Evolutionary conservation across 2,329 filamentous ascomycete genomes (phyloP).

Genomic region (Fusarium sp.): DNA sequence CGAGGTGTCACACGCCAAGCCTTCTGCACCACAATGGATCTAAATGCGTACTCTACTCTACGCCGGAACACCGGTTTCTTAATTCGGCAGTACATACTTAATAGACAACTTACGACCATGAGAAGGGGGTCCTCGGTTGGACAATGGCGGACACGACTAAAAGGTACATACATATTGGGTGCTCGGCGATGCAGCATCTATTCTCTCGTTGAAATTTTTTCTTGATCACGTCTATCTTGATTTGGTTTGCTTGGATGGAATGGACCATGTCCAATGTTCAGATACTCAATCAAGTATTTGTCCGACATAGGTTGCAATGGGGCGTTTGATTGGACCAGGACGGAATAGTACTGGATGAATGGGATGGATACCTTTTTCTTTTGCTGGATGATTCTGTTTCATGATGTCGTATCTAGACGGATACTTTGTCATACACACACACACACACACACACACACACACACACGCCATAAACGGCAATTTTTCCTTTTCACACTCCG

Average conservation of each 20-base stretch:
- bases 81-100: conserved; percentile 54
- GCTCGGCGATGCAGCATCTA: conserved; percentile 32
- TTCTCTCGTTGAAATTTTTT: conserved; percentile 30
- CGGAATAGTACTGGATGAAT: conserved; percentile 28
- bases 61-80: conserved; percentile 33
- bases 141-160: conserved; percentile 33
- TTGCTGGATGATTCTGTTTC: conserved; percentile 39
- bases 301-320: conserved; percentile 22
- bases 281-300: conserved; percentile 12
- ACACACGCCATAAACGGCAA: conserved; percentile 45
- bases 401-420: conserved; percentile 50
- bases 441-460: conserved; percentile 40
- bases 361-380: conserved; percentile 38
- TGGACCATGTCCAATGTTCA: conserved; percentile 28
- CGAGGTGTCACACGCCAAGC: conserved; percentile 51
- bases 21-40: conserved; percentile 64
- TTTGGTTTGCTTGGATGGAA: conserved; percentile 25
- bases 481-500: conserved; percentile 31
- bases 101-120: conserved; percentile 47
- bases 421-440: conserved; percentile 38
- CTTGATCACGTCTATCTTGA: conserved; percentile 35
- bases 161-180: conserved; percentile 29
- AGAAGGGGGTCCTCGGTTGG: conserved; percentile 32
- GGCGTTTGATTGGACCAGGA: conserved; percentile 47
- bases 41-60: conserved; percentile 54